Evolutionary conservation across 2,329 filamentous ascomycete genomes (phyloP), one percentile per base, ranked within the genome.

Genomic region (Myriosclerotinia curreyana): DNA sequence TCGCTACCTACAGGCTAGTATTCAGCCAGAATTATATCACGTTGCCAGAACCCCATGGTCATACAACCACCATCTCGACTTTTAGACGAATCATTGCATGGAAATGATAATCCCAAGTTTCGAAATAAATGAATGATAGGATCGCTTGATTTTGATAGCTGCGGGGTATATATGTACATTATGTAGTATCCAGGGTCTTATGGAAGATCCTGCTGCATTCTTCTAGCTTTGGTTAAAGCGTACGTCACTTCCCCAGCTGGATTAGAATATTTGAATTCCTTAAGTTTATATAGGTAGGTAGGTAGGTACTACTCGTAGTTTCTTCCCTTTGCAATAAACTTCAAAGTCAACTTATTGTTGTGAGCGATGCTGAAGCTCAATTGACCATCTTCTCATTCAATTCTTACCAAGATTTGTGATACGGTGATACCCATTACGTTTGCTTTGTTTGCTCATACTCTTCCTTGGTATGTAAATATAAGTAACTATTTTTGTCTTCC

Each of bases 181-280:
- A 12, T 12, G n/a, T 40, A 20, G 54, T 46, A 25, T 56, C 54
- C 46, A 58, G 54, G 40, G 54, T 22, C 54, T 20, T 44, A n/a
- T 22, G 5, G 46, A 25, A 14, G n/a, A 49, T 49, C 46, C 46
- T 49, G n/a, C 46, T 22, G 15, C 22, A 49, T 28, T 48, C 44
- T 48, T 48, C 9, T 48, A 48, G 44, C 44, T 48, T 48, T 48
- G 44, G 44, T n/a, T 48, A 22, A 22, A 48, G 9, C 25, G 20
- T 58, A 46, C 54, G 54, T 58, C 54, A 58, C 49, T 51, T 51
- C 50, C 31, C 6, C 31, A 58, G 55, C 55, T 58, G 48, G 55
- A 25, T 58, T 58, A 49, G 46, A 25, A 15, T 9, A 49, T 49
- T 22, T 14, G 20, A 14, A 48, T 36, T 58, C 28, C 55, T 36